These are phyloP conservation scores for Ogataea nitratoaversa DNA, from an alignment of 805 yeast species.

Conservation along the genomic window DNA sequence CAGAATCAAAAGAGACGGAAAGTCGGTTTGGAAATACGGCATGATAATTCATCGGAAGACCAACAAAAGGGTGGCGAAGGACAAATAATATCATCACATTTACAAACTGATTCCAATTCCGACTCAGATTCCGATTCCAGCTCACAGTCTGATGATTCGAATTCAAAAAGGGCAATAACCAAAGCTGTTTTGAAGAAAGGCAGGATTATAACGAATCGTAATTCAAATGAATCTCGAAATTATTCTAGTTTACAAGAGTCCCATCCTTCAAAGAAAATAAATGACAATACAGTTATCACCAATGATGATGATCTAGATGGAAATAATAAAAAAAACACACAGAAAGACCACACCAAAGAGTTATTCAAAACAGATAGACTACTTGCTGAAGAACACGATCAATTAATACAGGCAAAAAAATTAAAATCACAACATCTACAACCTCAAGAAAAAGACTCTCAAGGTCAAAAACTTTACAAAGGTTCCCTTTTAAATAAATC, in stretches of 20 bases:
- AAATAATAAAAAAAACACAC: background rate
- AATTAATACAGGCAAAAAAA: constrained; percentile 3
- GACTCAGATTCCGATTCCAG: background rate
- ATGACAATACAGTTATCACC: too few relatives aligned
- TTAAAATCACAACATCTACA: background rate
- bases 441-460: constrained; percentile 14
- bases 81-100: too few relatives aligned
- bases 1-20: constrained; percentile 7
- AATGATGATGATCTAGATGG: background rate
- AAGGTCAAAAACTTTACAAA: constrained; percentile 25
- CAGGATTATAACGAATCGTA: background rate
- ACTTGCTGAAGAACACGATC: constrained; percentile 19
- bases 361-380: constrained; percentile 22
- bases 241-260: too few relatives aligned
- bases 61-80: too few relatives aligned
- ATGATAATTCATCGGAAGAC: too few relatives aligned
- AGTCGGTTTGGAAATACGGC: background rate
- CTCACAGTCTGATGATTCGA: too few relatives aligned
- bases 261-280: too few relatives aligned
- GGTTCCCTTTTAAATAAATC: constrained; percentile 20
- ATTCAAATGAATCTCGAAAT: background rate
- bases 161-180: too few relatives aligned
- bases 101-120: background rate
- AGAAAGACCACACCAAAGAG: background rate
- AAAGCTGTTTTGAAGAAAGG: constrained; percentile 3